Base-by-base conservation (phyloP, 2,329 filamentous ascomycete species). In the Fusarium agapanthi region DNA sequence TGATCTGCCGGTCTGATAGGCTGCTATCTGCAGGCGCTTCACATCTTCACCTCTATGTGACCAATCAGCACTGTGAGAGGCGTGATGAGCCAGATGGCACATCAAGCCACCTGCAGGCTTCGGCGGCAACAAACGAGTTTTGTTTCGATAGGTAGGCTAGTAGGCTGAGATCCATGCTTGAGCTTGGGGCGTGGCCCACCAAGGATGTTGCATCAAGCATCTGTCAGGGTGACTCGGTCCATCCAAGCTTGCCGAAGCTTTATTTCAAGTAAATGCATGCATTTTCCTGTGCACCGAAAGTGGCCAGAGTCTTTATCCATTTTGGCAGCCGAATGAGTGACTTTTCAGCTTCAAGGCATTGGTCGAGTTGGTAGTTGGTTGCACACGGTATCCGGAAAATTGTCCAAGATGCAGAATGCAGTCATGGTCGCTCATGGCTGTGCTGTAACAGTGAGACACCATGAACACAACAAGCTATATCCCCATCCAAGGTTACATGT, bases 101-200 rank as follows among this genome's bases (percentile, higher is more conserved):
- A 56, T 71, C 73, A 80, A 80, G 80, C 80, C 80, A 80, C 76
- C 75, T 83, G 81, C 83, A 84, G 78, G 72, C 74, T 69, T 78
- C 80, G 84, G 85, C 85, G 85, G 85, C 81, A 86, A 86, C 77
- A 78, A 75, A 73, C 62, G 74, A 69, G 35, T 64, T 71, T 54
- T 75, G 78, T 80, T 81, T 81, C 78, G 80, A 75, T 53, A 68
- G 62, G 32, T 34, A 34, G 32, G 48, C 54, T 41, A 61, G 32
- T 34, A 34, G 32, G 48, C 54, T 41, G 41, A 26, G 59, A 53
- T 61, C 67, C 63, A 68, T 61, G 60, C 45, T 61, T 53, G 22
- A 26, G 32, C 30, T 26, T 28, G 43, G 26, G 55, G 37, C 45
- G 53, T n/a, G 54, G 61, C 47, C 71, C 70, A 63, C 69, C 50